Conservation (phyloP, 208 protist genomes). For the Wallacemonas sp. region DNA sequence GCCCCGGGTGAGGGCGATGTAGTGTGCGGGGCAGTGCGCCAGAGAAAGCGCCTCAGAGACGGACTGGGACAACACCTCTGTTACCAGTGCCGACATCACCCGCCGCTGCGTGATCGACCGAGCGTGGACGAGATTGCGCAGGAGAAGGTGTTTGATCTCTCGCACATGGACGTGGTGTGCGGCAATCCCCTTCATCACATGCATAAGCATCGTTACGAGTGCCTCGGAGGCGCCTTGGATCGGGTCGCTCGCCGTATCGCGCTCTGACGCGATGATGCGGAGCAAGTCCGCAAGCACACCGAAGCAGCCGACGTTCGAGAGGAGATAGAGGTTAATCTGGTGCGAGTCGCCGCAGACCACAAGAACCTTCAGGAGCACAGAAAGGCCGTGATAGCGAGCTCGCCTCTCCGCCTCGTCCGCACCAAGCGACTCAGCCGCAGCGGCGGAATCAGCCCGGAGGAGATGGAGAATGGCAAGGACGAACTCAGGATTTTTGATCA, state of each 20-base stretch:
- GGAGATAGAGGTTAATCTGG: constrained; percentile 45
- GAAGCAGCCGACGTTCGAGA: constrained; percentile 57
- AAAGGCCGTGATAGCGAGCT: constrained; percentile 15
- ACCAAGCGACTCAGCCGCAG: too few relatives aligned
- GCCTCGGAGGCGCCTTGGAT: neutral
- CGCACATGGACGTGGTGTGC: constrained; percentile 70
- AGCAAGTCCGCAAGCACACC: constrained; percentile 52
- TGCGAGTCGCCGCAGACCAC: constrained; percentile 25
- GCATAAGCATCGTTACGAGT: constrained; percentile 35
- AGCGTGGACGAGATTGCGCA: constrained; percentile 49
- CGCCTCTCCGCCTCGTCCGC: constrained; percentile 11
- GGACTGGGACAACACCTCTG: constrained; percentile 55
- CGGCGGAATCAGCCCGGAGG: too few relatives aligned
- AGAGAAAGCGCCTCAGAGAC: neutral
- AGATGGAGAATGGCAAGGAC: too few relatives aligned
- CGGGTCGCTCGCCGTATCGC: neutral
- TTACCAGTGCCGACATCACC: constrained; percentile 40
- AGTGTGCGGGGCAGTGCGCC: neutral
- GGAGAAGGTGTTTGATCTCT: constrained; percentile 76
- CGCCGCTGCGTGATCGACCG: constrained; percentile 30
- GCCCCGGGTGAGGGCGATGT: neutral
- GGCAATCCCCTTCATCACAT: constrained; percentile 44
- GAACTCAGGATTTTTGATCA: too few relatives aligned
- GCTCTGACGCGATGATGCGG: constrained; percentile 24
- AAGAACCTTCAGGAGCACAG: constrained; percentile 12